phyloP scores from a whole-genome alignment of 1,284 basidiomycete genomes.

The Tremellales sp. region DNA sequence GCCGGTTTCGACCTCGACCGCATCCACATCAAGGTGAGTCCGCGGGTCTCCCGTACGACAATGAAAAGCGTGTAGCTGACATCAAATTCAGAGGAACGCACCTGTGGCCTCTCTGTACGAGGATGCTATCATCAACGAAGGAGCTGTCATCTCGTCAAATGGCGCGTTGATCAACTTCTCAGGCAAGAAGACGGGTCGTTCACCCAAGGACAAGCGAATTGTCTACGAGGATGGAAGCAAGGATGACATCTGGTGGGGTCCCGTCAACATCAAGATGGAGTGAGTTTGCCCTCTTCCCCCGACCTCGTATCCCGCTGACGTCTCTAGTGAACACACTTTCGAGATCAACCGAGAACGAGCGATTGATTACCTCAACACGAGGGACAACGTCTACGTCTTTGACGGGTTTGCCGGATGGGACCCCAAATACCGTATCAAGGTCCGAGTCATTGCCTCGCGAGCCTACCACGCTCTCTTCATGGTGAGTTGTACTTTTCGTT shows the following conservation, averaged over 20 bases:
- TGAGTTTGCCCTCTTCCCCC: slow-evolving; percentile 50
- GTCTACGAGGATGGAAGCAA: slow-evolving; percentile 97
- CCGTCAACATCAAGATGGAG: slow-evolving; percentile 99
- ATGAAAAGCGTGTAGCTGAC: slow-evolving; percentile 1
- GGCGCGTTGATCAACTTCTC: slow-evolving; percentile 99
- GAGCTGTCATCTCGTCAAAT: slow-evolving; percentile 92
- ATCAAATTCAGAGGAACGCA: slow-evolving; percentile 78
- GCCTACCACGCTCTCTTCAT: slow-evolving; percentile 99
- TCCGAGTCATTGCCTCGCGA: slow-evolving; percentile 96
- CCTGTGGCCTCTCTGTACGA: slow-evolving; percentile 94
- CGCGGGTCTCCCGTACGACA: not conserved
- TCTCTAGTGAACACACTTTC: slow-evolving; percentile 78
- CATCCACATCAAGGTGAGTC: slow-evolving; percentile 50
- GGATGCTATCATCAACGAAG: slow-evolving; percentile 96
- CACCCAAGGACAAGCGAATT: slow-evolving; percentile 99
- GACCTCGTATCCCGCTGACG: slow-evolving; percentile 11
- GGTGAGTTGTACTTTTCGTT: slow-evolving; percentile 56
- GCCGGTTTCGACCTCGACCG: slow-evolving; percentile 91
- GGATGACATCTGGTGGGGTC: slow-evolving; percentile 99
- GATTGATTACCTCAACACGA: slow-evolving; percentile 98
- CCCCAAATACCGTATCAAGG: slow-evolving; percentile 99
- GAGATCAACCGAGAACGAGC: slow-evolving; percentile 99
- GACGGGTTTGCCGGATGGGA: slow-evolving; percentile 93
- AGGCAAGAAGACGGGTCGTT: slow-evolving; percentile 97
- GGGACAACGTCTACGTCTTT: slow-evolving; percentile 98